These are phyloP conservation scores for Wallacemonas sp. DNA, from an alignment of 208 protist species.

Conservation along the genomic window DNA sequence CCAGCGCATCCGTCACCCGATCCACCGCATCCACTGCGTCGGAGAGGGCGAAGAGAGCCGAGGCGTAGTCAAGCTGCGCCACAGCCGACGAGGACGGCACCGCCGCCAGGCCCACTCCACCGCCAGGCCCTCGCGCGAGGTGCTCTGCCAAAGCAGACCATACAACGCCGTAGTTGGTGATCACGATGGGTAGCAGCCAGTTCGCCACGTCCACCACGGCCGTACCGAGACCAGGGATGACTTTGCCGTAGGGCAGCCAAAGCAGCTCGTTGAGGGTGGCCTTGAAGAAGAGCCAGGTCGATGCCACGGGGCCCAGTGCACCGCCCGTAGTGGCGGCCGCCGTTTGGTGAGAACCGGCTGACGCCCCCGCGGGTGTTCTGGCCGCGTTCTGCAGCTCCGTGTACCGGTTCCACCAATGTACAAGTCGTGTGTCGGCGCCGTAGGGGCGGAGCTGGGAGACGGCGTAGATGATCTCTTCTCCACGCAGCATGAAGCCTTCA, in stretches of 20 bases:
- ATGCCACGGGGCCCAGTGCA: too few relatives aligned
- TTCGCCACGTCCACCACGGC: constrained; percentile 30
- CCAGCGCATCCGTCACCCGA: constrained; percentile 27
- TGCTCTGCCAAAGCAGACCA: constrained; percentile 26
- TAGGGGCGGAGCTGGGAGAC: constrained; percentile 65
- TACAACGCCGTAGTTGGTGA: constrained; percentile 32
- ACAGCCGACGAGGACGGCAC: not conserved
- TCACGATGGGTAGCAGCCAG: constrained; percentile 38
- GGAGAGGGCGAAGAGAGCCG: constrained; percentile 14
- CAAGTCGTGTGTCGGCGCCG: constrained; percentile 54
- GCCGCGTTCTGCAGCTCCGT: constrained; percentile 28
- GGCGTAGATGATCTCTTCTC: constrained; percentile 67
- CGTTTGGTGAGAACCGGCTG: not conserved
- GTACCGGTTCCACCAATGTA: constrained; percentile 62
- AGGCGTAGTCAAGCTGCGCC: not conserved
- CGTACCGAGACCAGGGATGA: constrained; percentile 31
- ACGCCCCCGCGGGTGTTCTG: not conserved
- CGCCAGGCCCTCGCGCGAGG: constrained; percentile 19
- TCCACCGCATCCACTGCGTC: constrained; percentile 28
- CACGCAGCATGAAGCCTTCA: constrained; percentile 65
- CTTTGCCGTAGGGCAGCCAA: constrained; percentile 30
- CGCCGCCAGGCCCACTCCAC: constrained; percentile 25
- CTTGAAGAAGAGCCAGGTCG: constrained; percentile 6
- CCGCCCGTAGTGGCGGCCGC: too few relatives aligned
- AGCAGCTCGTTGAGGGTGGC: constrained; percentile 16